Conservation (phyloP, 202 grass and related monocot genomes). For the Digitaria exilis region DNA sequence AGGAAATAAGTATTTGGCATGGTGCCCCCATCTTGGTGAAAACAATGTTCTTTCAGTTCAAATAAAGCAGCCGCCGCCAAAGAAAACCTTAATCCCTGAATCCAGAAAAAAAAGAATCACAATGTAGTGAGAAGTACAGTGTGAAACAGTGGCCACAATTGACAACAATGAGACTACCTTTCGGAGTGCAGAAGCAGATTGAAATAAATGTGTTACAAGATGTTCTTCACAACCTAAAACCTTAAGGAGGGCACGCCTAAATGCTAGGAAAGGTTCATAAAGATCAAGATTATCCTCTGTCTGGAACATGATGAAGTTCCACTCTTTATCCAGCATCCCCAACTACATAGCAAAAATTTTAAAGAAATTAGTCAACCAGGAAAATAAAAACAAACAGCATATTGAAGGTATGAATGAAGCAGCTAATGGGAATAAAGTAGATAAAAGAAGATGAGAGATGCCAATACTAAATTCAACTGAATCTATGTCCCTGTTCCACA, state of each 20-base stretch:
- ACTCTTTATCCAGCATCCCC: constrained; percentile 79
- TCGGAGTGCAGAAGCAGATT: constrained; percentile 83
- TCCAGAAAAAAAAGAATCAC: constrained; percentile 46
- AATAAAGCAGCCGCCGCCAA: constrained; percentile 84
- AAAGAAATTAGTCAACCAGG: constrained; percentile 30
- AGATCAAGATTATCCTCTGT: constrained; percentile 74
- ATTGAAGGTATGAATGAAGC: not conserved
- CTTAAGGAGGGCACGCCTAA: constrained; percentile 74
- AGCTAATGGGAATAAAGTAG: not conserved
- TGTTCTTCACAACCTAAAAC: constrained; percentile 80
- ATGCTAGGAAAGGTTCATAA: constrained; percentile 91
- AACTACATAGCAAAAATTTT: constrained; percentile 50
- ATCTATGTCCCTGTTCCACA: not conserved
- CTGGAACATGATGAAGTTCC: constrained; percentile 71
- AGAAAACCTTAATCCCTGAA: constrained; percentile 91
- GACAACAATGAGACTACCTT: constrained; percentile 63
- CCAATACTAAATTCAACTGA: not conserved
- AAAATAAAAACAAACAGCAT: constrained; percentile 26
- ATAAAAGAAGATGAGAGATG: not conserved
- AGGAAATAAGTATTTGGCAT: constrained; percentile 72
- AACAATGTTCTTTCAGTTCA: constrained; percentile 85
- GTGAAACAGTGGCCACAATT: constrained; percentile 32
- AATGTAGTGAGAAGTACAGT: constrained; percentile 16
- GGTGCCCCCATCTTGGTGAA: constrained; percentile 53
- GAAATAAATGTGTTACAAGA: constrained; percentile 74